A percentile compares a stretch with the other conserved stretches of the same genome.
phyloP scores from a whole-genome alignment of 2,329 filamentous ascomycete genomes.

The Nemania diffusa region DNA sequence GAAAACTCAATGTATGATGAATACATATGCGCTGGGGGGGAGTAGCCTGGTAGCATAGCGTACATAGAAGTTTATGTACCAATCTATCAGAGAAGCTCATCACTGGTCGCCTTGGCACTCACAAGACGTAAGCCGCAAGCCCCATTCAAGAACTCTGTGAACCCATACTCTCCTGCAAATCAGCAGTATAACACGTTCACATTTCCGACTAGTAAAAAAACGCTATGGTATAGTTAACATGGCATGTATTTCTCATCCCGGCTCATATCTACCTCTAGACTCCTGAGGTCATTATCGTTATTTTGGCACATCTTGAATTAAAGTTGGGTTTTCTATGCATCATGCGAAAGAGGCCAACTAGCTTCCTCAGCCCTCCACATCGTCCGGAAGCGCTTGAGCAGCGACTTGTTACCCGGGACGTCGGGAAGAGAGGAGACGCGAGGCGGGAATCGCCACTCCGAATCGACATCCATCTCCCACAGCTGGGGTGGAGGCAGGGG shows the following conservation, averaged over 20 bases:
- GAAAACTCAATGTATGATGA: neutral
- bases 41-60: too few species aligned
- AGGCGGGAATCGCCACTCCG: constrained; percentile 26
- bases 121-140: neutral
- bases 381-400: constrained; percentile 23
- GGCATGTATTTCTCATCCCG: neutral
- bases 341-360: neutral
- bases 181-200: neutral
- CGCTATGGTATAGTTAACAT: neutral
- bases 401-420: constrained; percentile 8
- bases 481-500: constrained; percentile 1
- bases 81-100: neutral
- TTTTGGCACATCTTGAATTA: neutral
- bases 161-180: neutral
- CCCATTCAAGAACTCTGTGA: neutral
- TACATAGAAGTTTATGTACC: too few species aligned
- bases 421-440: constrained; percentile 11
- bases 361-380: neutral
- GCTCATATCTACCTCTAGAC: neutral
- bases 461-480: constrained; percentile 31
- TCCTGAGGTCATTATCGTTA: neutral
- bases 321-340: constrained; percentile 8
- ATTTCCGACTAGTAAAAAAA: neutral
- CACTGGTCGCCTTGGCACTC: neutral
- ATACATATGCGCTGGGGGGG: neutral